Evolutionary conservation across 768 basidiomycete genomes (phyloP).

Genomic region (Baorangia bicolor): DNA sequence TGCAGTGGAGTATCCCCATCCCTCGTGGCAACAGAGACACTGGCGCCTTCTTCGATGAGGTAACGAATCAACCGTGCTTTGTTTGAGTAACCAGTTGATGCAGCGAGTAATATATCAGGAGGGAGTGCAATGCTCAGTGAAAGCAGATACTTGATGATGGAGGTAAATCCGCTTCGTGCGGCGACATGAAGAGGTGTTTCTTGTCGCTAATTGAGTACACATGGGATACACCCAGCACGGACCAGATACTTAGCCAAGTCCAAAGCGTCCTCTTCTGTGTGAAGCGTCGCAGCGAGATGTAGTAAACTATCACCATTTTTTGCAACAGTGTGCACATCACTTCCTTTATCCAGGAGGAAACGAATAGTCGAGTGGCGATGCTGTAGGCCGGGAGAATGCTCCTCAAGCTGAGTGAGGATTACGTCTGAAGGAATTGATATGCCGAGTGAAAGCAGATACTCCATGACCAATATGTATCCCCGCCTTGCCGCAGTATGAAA

Average conservation of each 20-base stretch:
- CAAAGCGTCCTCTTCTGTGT: not conserved
- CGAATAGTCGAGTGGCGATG: not conserved
- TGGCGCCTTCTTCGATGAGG: not conserved
- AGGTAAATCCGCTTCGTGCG: not conserved
- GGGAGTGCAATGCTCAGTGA: not conserved
- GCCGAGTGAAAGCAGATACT: not conserved
- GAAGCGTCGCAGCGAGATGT: not conserved
- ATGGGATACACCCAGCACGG: not conserved
- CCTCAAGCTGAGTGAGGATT: no score
- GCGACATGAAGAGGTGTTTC: slow-evolving; percentile 1
- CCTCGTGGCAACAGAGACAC: not conserved
- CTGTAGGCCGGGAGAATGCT: accelerated
- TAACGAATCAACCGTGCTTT: not conserved
- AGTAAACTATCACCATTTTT: not conserved
- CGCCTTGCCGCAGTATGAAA: not conserved
- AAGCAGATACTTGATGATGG: not conserved
- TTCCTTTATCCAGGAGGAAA: not conserved
- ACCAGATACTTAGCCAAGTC: not conserved
- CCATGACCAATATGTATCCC: not conserved
- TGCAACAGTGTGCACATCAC: not conserved
- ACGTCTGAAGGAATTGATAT: not conserved
- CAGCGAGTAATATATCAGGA: not conserved
- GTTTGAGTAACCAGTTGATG: not conserved
- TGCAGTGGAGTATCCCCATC: not conserved
- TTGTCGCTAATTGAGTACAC: not conserved